Conservation (phyloP, 2,329 filamentous ascomycete genomes). For the Dactylonectria estremocensis region DNA sequence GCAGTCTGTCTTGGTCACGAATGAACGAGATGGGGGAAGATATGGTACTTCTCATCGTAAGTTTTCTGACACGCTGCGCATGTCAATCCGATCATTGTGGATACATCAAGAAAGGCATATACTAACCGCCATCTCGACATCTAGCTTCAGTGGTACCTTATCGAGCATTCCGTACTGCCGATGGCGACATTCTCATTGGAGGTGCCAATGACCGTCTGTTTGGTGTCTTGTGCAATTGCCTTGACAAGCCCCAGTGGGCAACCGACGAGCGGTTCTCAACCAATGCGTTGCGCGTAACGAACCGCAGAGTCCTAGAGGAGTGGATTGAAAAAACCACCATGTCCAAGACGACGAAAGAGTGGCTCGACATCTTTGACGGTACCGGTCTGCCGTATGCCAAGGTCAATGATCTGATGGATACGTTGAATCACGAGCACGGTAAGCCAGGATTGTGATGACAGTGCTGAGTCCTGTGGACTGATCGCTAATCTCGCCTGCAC, state of each 20-base stretch:
- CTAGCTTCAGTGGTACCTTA: slow-evolving; percentile 96
- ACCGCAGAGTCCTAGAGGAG: slow-evolving; percentile 82
- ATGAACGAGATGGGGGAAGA: slow-evolving; percentile 85
- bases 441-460: slow-evolving; percentile 43
- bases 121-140: too few species aligned
- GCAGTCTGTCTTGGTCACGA: slow-evolving; percentile 89
- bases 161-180: slow-evolving; percentile 81
- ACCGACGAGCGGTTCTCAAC: slow-evolving; percentile 69
- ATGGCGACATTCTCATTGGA: slow-evolving; percentile 77
- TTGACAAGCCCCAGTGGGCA: slow-evolving; percentile 72
- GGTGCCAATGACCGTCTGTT: slow-evolving; percentile 80
- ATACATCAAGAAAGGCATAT: rapidly evolving
- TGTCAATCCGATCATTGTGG: background rate
- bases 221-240: slow-evolving; percentile 71
- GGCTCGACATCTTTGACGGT: slow-evolving; percentile 87
- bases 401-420: slow-evolving; percentile 90
- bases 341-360: slow-evolving; percentile 85
- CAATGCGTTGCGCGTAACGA: slow-evolving; percentile 74
- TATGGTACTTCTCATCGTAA: slow-evolving; percentile 96
- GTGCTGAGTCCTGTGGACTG: too few species aligned
- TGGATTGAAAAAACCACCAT: slow-evolving; percentile 82
- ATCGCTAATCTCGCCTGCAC: too few species aligned
- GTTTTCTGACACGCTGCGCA: slow-evolving; percentile 34
- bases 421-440: slow-evolving; percentile 87
- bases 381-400: slow-evolving; percentile 91